Evolutionary conservation across 2,329 filamentous ascomycete species (phyloP).

Genomic region (Trichoderma sp.): DNA sequence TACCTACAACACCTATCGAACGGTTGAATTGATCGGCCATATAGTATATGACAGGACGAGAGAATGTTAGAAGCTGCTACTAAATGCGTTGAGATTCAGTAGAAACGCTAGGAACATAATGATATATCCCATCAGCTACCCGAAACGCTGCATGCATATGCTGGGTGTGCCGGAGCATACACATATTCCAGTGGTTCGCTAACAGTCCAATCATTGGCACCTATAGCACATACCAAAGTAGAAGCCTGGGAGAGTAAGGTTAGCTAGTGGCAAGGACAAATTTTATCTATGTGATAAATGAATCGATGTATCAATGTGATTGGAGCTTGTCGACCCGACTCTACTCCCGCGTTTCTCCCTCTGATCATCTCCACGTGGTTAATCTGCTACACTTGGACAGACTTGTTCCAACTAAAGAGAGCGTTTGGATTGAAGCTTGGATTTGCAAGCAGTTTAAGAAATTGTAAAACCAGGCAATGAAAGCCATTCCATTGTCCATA

Average conservation of each 20-base stretch:
- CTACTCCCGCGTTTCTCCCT: not conserved
- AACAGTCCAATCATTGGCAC: not conserved
- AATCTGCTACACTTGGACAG: not conserved
- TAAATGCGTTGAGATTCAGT: not conserved
- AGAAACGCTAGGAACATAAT: not conserved
- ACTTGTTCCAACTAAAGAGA: not conserved
- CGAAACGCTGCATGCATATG: too few species aligned
- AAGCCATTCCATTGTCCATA: not conserved
- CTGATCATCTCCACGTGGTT: not conserved
- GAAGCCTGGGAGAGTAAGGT: not conserved
- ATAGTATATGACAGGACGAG: not conserved
- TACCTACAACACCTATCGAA: not conserved
- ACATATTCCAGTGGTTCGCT: not conserved
- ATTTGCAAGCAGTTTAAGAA: not conserved
- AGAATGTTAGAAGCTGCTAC: not conserved
- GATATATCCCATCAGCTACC: not conserved
- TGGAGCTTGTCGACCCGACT: not conserved
- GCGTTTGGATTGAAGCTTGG: not conserved
- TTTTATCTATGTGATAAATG: not conserved
- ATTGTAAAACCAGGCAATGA: not conserved
- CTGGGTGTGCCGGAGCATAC: too few species aligned
- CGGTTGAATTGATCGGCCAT: too few species aligned
- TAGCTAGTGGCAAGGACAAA: not conserved
- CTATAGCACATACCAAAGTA: not conserved
- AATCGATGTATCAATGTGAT: not conserved